A percentile compares a stretch with the other conserved stretches of the same genome.
phyloP scores from a whole-genome alignment of 75 land plant species.

The Isoetes taiwanensis region DNA sequence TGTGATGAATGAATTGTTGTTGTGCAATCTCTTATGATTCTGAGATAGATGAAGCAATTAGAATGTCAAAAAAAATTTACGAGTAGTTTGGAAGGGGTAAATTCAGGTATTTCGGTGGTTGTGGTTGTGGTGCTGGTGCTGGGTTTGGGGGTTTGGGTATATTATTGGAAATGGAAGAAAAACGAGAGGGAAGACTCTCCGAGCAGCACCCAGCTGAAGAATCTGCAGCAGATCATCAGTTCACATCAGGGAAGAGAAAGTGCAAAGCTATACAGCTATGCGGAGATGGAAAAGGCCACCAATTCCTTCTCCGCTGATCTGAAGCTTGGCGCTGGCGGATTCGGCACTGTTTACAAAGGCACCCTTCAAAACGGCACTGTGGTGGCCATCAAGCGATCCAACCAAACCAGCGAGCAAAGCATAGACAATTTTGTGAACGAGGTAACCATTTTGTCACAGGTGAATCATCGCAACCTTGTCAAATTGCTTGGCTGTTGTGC shows the following conservation, averaged over 20 bases:
- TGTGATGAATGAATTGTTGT: too few species aligned
- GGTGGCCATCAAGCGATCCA: conserved; percentile 58
- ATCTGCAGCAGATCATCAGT: background rate
- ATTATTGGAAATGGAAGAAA: conserved; percentile 7
- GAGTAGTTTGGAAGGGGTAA: too few species aligned
- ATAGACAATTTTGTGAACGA: conserved; percentile 51
- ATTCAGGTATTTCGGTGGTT: too few species aligned
- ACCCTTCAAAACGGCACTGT: conserved; percentile 27
- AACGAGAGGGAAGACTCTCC: background rate
- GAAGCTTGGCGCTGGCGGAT: conserved; percentile 53
- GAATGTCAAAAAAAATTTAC: too few species aligned
- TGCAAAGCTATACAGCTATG: too few species aligned
- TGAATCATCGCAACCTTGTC: conserved; percentile 64
- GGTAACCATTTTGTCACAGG: conserved; percentile 47
- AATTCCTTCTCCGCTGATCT: conserved; percentile 40
- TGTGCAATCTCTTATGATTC: too few species aligned
- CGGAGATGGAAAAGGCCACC: conserved; percentile 63
- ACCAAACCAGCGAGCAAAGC: conserved; percentile 28
- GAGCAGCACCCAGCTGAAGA: background rate
- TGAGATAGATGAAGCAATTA: too few species aligned
- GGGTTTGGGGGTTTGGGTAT: background rate
- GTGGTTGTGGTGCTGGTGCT: background rate
- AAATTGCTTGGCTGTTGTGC: conserved; percentile 66
- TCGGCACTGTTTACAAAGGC: conserved; percentile 68
- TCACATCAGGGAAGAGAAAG: background rate